phyloP scores from a whole-genome alignment of 352 stramenopile species.

The Elongisporangium undulatum region DNA sequence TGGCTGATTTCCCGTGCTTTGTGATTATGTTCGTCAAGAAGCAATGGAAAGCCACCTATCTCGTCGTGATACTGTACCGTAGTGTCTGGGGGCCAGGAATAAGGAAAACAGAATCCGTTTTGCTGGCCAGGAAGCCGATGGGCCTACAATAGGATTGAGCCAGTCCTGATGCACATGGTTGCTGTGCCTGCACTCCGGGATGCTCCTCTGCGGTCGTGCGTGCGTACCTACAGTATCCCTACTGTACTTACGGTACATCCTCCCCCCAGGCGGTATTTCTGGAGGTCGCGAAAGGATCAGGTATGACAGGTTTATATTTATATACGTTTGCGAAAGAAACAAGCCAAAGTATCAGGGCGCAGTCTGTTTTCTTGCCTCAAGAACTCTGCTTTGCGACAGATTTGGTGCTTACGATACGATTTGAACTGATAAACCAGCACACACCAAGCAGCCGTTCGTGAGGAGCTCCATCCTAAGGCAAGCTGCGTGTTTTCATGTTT shows the following conservation, averaged over 20 bases:
- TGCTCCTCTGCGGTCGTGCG: not conserved
- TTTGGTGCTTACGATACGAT: not conserved
- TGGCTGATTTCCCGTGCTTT: not conserved
- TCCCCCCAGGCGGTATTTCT: not conserved
- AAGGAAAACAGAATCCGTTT: not conserved
- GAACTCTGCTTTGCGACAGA: not conserved
- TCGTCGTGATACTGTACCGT: not conserved
- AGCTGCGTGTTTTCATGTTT: not conserved
- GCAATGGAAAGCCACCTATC: not conserved
- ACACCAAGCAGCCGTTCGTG: not conserved
- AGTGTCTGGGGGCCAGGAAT: not conserved
- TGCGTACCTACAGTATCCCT: not conserved
- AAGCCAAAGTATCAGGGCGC: not conserved
- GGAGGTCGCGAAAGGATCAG: not conserved
- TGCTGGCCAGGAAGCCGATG: not conserved
- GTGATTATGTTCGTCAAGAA: not conserved
- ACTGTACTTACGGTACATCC: not conserved
- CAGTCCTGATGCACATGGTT: not conserved
- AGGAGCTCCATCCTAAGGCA: not conserved
- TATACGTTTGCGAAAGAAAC: not conserved
- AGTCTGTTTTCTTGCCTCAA: not conserved
- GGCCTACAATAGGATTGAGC: not conserved
- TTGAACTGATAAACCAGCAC: not conserved
- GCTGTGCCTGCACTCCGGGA: not conserved
- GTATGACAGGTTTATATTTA: not conserved